A percentile compares a stretch with the other conserved stretches of the same genome.
phyloP scores from a whole-genome alignment of 2,329 filamentous ascomycete genomes.

The Trichoderma koningiopsis region DNA sequence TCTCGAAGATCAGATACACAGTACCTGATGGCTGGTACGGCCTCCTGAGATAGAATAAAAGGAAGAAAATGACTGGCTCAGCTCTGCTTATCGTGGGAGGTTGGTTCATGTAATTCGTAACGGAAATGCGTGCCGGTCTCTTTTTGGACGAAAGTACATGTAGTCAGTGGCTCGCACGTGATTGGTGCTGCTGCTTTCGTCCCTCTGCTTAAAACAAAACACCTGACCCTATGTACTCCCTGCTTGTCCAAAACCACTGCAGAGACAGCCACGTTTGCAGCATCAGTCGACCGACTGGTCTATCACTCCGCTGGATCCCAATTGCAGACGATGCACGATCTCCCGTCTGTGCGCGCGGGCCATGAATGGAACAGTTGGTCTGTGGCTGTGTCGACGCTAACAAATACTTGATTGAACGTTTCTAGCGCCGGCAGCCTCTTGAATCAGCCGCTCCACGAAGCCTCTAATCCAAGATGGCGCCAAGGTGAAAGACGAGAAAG shows the following conservation, averaged over 20 bases:
- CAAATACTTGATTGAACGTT: neutral
- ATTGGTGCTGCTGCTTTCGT: neutral
- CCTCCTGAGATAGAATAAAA: neutral
- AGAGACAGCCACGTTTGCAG: neutral
- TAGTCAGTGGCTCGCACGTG: neutral
- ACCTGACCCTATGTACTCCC: neutral
- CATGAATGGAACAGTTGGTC: neutral
- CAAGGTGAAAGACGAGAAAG: neutral
- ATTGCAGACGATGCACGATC: neutral
- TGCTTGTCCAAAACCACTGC: neutral
- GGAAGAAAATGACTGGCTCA: neutral
- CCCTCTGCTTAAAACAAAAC: neutral
- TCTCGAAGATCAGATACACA: neutral
- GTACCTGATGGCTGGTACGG: neutral
- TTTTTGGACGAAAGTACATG: neutral
- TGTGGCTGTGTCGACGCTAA: slow-evolving; percentile 11
- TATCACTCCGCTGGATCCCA: neutral
- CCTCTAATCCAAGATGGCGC: neutral
- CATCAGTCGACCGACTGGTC: neutral
- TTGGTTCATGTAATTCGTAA: neutral
- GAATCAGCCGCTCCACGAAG: neutral
- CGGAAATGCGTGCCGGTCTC: neutral
- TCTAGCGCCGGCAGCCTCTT: neutral
- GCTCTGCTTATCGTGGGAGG: neutral
- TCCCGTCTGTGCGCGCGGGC: neutral